Evolutionary conservation across 768 basidiomycete species (phyloP).

Genomic region (Amanita subjunquillea): DNA sequence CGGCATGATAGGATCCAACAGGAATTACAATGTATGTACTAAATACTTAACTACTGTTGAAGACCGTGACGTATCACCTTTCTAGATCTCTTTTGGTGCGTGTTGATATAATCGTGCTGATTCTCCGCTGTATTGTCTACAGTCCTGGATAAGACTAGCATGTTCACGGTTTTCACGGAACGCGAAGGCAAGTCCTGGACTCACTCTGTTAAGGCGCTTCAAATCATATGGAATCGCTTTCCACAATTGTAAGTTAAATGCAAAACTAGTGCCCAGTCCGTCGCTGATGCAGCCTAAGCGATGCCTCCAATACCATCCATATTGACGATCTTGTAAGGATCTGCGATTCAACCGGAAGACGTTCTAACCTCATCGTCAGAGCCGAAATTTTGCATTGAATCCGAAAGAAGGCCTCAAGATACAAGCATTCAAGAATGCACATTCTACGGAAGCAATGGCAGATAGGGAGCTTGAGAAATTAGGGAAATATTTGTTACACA

Average conservation of each 20-base stretch:
- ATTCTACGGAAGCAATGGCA: slow-evolving; percentile 48
- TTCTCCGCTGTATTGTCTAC: slow-evolving; percentile 2
- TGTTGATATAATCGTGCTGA: not conserved
- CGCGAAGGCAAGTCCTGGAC: slow-evolving; percentile 64
- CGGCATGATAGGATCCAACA: slow-evolving; percentile 65
- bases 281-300: slow-evolving; percentile 22
- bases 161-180: slow-evolving; percentile 81
- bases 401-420: slow-evolving; percentile 79
- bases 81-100: slow-evolving; percentile 56
- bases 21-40: slow-evolving; percentile 54
- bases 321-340: slow-evolving; percentile 68
- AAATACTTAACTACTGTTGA: not conserved
- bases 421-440: slow-evolving; percentile 69
- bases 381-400: slow-evolving; percentile 84
- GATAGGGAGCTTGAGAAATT: slow-evolving; percentile 65
- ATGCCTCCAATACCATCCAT: slow-evolving; percentile 71
- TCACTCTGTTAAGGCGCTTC: slow-evolving; percentile 73
- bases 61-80: not conserved
- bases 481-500: slow-evolving; percentile 53
- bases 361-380: slow-evolving; percentile 22
- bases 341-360: not conserved
- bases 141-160: slow-evolving; percentile 80
- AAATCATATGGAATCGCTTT: slow-evolving; percentile 84
- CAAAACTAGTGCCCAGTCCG: not conserved
- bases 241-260: slow-evolving; percentile 55